These are phyloP conservation scores for Suillus subalutaceus DNA, from an alignment of 768 basidiomycete genomes.

Conservation along the genomic window DNA sequence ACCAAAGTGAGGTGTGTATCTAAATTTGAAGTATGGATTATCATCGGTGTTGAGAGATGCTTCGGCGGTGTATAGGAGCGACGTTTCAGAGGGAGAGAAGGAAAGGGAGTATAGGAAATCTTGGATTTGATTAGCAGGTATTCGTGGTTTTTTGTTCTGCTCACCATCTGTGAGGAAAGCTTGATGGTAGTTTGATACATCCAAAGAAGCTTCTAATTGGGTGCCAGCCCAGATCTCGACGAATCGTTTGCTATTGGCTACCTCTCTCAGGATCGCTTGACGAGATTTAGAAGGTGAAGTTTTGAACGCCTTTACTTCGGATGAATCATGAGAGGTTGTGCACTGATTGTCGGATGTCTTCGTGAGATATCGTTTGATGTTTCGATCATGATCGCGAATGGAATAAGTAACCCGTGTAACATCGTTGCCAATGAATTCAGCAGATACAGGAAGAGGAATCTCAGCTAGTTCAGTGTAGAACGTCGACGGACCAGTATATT, in stretches of 20 bases:
- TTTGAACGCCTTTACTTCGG: slow-evolving; percentile 42
- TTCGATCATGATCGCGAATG: slow-evolving; percentile 52
- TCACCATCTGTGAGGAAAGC: slow-evolving; percentile 67
- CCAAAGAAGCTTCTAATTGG: slow-evolving; percentile 46
- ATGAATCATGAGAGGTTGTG: slow-evolving; percentile 18
- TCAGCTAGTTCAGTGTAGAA: slow-evolving; percentile 43
- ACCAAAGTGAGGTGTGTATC: slow-evolving; percentile 62
- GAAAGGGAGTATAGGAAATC: slow-evolving; percentile 49
- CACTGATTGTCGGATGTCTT: slow-evolving; percentile 34
- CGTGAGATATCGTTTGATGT: slow-evolving; percentile 47
- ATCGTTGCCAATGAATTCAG: slow-evolving; percentile 31
- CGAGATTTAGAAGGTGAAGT: slow-evolving; percentile 45
- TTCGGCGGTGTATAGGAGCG: slow-evolving; percentile 65
- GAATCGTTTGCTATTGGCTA: slow-evolving; percentile 44
- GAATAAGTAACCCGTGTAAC: slow-evolving; percentile 46
- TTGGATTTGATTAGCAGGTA: background rate
- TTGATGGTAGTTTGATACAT: slow-evolving; percentile 61
- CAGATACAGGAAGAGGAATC: slow-evolving; percentile 41
- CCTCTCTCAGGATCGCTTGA: slow-evolving; percentile 50
- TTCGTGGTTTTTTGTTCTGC: background rate
- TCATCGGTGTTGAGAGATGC: slow-evolving; percentile 36
- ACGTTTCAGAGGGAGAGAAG: slow-evolving; percentile 55
- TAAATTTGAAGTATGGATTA: slow-evolving; percentile 44
- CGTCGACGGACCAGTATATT: slow-evolving; percentile 21
- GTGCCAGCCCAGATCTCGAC: slow-evolving; percentile 63